Evolutionary conservation across 129 eudicot species (phyloP).

Genomic region (Logfia minima): DNA sequence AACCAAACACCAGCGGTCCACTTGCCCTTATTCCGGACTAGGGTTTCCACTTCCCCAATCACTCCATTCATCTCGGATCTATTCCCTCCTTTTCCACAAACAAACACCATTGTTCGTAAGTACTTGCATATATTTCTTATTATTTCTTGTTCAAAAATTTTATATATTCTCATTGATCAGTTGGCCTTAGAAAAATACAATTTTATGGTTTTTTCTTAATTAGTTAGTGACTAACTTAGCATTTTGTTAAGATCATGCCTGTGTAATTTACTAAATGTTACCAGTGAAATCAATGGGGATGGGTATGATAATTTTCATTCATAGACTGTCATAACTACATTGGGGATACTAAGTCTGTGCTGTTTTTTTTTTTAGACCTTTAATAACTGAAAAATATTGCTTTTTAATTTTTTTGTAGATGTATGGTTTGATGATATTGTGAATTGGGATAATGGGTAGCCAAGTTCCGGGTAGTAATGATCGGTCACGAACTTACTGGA

Average conservation of each 20-base stretch:
- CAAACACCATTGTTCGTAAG: neutral
- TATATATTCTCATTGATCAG: neutral
- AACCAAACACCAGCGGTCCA: neutral
- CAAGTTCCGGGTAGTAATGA: slow-evolving; percentile 43
- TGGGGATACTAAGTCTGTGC: neutral
- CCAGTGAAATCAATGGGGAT: neutral
- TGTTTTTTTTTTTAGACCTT: neutral
- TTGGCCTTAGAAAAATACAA: neutral
- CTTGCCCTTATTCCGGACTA: neutral
- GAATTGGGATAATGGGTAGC: slow-evolving; percentile 37
- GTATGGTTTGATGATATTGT: slow-evolving; percentile 20
- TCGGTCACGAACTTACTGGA: slow-evolving; percentile 60
- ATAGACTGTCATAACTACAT: neutral
- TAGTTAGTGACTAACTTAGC: neutral
- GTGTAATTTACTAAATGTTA: neutral
- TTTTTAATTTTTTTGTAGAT: slow-evolving; percentile 9
- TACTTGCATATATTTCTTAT: neutral
- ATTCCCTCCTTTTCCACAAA: neutral
- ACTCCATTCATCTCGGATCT: neutral
- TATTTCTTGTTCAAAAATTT: too few species aligned
- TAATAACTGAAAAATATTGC: neutral
- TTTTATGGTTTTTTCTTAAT: neutral
- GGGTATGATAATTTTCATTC: neutral
- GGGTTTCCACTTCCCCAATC: neutral
- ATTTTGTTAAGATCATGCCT: neutral